These are phyloP conservation scores for Apiotrichum domesticum DNA, from an alignment of 1,284 basidiomycete species.

Conservation along the genomic window DNA sequence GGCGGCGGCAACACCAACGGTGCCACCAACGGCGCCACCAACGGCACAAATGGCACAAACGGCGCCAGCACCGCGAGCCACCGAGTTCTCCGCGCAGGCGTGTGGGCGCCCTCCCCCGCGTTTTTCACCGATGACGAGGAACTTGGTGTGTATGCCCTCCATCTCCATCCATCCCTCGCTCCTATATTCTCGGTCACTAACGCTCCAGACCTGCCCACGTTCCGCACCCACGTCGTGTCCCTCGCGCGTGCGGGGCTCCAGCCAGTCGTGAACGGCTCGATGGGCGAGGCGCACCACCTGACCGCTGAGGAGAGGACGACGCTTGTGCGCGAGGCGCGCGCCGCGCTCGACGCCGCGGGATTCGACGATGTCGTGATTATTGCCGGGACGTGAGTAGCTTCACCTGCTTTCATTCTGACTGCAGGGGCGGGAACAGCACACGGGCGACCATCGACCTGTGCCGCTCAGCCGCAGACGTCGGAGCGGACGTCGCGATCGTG, in stretches of 20 bases:
- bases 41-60: too few relatives aligned
- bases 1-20: too few relatives aligned
- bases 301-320: conserved; percentile 63
- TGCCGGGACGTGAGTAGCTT: conserved; percentile 58
- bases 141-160: conserved; percentile 56
- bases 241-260: conserved; percentile 66
- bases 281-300: conserved; percentile 64
- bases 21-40: too few relatives aligned
- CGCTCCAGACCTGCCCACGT: conserved; percentile 60
- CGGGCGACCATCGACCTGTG: conserved; percentile 70
- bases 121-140: conserved; percentile 78
- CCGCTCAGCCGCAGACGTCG: conserved; percentile 66
- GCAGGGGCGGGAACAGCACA: conserved; percentile 65
- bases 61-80: background rate
- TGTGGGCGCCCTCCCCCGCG: conserved; percentile 78
- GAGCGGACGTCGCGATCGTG: conserved; percentile 78
- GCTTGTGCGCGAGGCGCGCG: conserved; percentile 65
- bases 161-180: too few relatives aligned
- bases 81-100: conserved; percentile 65
- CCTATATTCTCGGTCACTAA: background rate
- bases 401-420: background rate
- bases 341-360: conserved; percentile 63
- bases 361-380: conserved; percentile 62
- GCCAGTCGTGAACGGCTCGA: conserved; percentile 65
- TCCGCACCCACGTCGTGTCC: conserved; percentile 66